Base-by-base conservation (phyloP, 495 filamentous ascomycete species). In the Hyaloscypha hepaticicola region DNA sequence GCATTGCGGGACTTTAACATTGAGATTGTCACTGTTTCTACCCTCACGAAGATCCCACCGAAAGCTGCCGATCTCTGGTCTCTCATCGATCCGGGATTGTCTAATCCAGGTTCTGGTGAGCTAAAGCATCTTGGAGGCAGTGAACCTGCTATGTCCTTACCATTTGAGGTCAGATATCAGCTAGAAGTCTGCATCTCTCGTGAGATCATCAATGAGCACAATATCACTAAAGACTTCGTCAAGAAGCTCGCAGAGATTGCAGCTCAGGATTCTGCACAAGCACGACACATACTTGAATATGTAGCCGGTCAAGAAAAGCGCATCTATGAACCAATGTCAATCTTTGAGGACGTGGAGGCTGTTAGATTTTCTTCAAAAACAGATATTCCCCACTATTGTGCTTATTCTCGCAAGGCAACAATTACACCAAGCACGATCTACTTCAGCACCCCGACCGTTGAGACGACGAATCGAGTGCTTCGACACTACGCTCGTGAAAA, bases 121-220 rank as follows among this genome's bases (percentile, higher is more conserved):
- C 55, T 55, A 76, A 57, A 48, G 69, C 62, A 49, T 87, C 19
- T 92, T 86, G 88, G 69, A 45, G 49, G 12, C 38, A 22, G 26
- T 25, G 38, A 59, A 16, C n/a, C 31, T 19, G 19, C 57, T 8
- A 62, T 69, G 5, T 45, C 27, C 22, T 79, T 99, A 4, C 78
- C 86, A 0, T 97, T 93, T 55, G 72, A 85, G 1, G 85, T 94
- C 2, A 85, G 91, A 9, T 98, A 98, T 70, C 94, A 96, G 74
- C 83, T 99, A 0, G 93, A 98, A 74, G 93, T 91, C 0, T 97
- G 94, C 72, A 81, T 98, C 9, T 96, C 93, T 0, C 82, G 90
- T 24, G 86, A 87, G 0, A 77, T 83, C n/a, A 76, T 99, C n/a
- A 88, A 87, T 58, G 93, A 96, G 74, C 83, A 88, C 72, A 90